Evolutionary conservation across 2,329 filamentous ascomycete genomes (phyloP).

Genomic region (Arthroderma sp.): DNA sequence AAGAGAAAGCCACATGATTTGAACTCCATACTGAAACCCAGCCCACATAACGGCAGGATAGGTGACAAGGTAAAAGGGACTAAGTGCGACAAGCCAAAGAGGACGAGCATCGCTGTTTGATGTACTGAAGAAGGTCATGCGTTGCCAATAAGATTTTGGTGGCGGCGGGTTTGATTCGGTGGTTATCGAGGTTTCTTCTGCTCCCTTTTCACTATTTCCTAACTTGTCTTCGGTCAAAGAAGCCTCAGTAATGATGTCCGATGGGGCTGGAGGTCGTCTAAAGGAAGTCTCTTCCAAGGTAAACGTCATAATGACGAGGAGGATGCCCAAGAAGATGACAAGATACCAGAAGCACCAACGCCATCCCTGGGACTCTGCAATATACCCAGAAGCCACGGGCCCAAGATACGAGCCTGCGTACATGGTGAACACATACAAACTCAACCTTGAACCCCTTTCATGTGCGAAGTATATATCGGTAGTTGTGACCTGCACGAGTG

Average conservation of each 20-base stretch:
- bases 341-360: constrained; percentile 39
- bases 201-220: constrained; percentile 1
- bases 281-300: neutral
- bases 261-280: constrained; percentile 13
- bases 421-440: constrained; percentile 33
- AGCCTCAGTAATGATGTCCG: constrained; percentile 2
- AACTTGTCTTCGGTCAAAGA: constrained; percentile 3
- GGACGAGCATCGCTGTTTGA: constrained; percentile 8
- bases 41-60: constrained; percentile 18
- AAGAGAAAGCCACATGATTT: constrained; percentile 20
- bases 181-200: neutral
- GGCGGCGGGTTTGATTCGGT: constrained; percentile 10
- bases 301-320: constrained; percentile 20
- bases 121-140: constrained; percentile 23
- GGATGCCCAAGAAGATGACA: constrained; percentile 27
- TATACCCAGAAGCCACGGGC: constrained; percentile 14
- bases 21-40: constrained; percentile 18
- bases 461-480: constrained; percentile 35
- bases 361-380: constrained; percentile 34
- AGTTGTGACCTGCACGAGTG: constrained; percentile 34
- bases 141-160: constrained; percentile 31
- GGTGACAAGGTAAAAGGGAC: constrained; percentile 17
- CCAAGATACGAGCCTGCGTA: constrained; percentile 35
- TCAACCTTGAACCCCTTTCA: constrained; percentile 31
- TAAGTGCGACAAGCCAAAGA: constrained; percentile 19